These are phyloP conservation scores for Mucor lusitanicus DNA, from an alignment of 371 early-diverging fungal species.

Conservation along the genomic window DNA sequence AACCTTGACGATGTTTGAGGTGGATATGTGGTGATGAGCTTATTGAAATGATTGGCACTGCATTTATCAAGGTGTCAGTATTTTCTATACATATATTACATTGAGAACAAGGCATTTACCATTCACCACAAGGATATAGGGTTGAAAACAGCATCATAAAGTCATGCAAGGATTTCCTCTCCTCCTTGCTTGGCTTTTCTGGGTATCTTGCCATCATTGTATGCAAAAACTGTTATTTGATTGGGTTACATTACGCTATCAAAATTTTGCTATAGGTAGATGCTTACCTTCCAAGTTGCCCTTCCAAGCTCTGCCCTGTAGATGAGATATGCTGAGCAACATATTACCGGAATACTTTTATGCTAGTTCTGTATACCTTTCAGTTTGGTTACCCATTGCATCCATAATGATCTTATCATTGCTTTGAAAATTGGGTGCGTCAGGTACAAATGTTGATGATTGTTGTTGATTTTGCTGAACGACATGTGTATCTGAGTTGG, in stretches of 20 bases:
- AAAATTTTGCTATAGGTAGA: too few relatives aligned
- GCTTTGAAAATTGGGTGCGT: neutral
- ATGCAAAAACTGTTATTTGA: conserved; percentile 76
- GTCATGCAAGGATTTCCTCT: conserved; percentile 75
- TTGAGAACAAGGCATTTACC: conserved; percentile 56
- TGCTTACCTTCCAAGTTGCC: conserved; percentile 69
- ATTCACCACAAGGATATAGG: conserved; percentile 98
- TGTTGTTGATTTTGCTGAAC: neutral
- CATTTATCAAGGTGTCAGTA: neutral
- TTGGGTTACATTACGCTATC: neutral
- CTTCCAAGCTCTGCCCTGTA: conserved; percentile 88
- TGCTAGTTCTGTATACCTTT: conserved; percentile 53
- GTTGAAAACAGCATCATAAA: conserved; percentile 87
- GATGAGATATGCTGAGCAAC: neutral
- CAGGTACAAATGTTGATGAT: neutral
- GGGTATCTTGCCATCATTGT: conserved; percentile 97
- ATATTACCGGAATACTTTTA: neutral
- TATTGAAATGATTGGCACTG: conserved; percentile 88
- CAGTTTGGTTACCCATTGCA: conserved; percentile 80
- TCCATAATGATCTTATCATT: conserved; percentile 64
- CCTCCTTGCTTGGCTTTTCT: conserved; percentile 76
- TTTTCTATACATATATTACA: too few relatives aligned
- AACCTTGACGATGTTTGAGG: conserved; percentile 78
- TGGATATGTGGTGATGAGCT: conserved; percentile 80
- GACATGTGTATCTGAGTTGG: neutral